Base-by-base conservation (phyloP, 805 yeast genomes). In the Pichia thaimueangensis region DNA sequence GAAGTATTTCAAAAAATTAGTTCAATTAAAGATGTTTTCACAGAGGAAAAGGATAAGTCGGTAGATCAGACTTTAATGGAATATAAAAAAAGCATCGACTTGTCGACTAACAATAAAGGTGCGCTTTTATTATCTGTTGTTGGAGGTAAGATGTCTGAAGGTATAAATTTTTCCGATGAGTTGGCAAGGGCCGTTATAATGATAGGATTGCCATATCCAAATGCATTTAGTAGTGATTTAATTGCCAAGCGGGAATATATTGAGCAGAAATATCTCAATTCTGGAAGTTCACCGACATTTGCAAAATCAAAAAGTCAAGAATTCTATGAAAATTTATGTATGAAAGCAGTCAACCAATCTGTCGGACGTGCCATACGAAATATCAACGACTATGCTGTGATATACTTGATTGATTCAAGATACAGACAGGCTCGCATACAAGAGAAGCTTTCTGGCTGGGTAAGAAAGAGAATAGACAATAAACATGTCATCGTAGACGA, bases 331-430 rank as follows among this genome's bases (percentile, higher is more conserved):
- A 86, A 85, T 53, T 66, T 86, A 6, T 88, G 96, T 56, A 83
- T 91, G 93, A 76, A 88, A 40, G 84, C 95, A 0, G 87, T 89
- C 1, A 89, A 89, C 57, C 97, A 89, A 60, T 80, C 95, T 62
- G 81, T 91, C 11, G 97, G 97, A 0, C 71, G 97, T 49, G 86
- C 96, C 6, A 89, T 89, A 30, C 68, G 97, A 47, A 96, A 89
- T 58, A 73, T 72, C 21, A 71, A 73, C 32, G 97, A 91, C 60
- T 88, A 84, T 56, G 81, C 97, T 0, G 72, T 76, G 13, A 82
- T 91, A 6, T 77, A 75, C 51, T 65, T 89, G 30, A 52, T 88
- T 13, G 97, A 91, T 58, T 60, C 59, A 25, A 66, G 97, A 41
- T 91, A 74, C 49, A 33, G 37, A 3, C 45, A 48, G 7, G 53